These are phyloP conservation scores for Sesbania bispinosa DNA, from an alignment of 306 rosid genomes.

Conservation along the genomic window DNA sequence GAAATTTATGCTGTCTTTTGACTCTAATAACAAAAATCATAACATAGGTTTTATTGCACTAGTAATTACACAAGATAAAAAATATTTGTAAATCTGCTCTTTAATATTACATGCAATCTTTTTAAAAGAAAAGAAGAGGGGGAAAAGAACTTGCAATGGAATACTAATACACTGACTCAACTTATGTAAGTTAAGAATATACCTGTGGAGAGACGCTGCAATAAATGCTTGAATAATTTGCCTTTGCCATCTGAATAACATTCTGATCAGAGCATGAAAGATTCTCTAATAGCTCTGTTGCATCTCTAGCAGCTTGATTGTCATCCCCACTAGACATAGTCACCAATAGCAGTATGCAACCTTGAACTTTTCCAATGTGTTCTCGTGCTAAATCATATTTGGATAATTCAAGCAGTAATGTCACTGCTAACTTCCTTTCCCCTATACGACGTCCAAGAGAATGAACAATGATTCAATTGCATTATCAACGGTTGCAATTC, in stretches of 20 bases:
- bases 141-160: neutral
- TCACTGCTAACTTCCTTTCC: slow-evolving; percentile 74
- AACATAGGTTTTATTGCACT: too few relatives aligned
- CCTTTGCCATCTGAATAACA: slow-evolving; percentile 81
- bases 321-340: slow-evolving; percentile 82
- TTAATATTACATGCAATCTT: neutral
- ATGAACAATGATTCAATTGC: slow-evolving; percentile 64
- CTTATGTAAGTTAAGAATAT: slow-evolving; percentile 17
- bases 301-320: slow-evolving; percentile 69
- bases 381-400: slow-evolving; percentile 45
- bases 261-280: slow-evolving; percentile 71
- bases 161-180: slow-evolving; percentile 5
- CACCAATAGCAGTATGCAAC: slow-evolving; percentile 79
- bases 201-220: slow-evolving; percentile 82
- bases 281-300: slow-evolving; percentile 58
- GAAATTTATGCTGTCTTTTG: too few relatives aligned
- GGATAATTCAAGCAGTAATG: slow-evolving; percentile 68
- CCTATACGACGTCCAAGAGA: slow-evolving; percentile 75
- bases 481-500: slow-evolving; percentile 43
- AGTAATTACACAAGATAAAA: neutral
- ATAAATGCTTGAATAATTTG: slow-evolving; percentile 65
- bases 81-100: neutral
- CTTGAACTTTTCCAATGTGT: slow-evolving; percentile 72
- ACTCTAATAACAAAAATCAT: too few relatives aligned
- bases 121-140: neutral